Conservation (phyloP, 2,329 filamentous ascomycete genomes). For the Penicillium sp. region DNA sequence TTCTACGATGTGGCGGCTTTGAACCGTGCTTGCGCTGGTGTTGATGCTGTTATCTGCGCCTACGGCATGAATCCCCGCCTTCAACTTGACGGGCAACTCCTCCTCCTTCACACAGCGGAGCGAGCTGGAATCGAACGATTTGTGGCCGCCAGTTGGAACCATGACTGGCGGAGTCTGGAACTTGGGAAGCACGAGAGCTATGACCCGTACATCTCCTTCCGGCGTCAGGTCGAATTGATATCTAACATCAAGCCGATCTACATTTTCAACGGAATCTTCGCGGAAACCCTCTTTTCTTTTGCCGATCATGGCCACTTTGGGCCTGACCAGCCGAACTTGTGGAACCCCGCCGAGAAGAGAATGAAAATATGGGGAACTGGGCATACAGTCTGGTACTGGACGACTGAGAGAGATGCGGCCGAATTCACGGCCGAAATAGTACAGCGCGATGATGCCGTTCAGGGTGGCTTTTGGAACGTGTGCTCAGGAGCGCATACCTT, state of each 20-base stretch:
- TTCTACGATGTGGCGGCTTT: slow-evolving; percentile 1
- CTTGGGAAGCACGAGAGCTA: not conserved
- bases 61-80: not conserved
- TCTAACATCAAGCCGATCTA: slow-evolving; percentile 3
- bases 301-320: too few relatives aligned
- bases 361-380: too few relatives aligned
- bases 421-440: too few relatives aligned
- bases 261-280: not conserved
- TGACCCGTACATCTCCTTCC: not conserved
- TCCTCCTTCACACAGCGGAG: slow-evolving; percentile 1
- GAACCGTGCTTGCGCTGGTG: not conserved
- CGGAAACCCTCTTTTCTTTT: not conserved
- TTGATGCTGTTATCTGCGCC: slow-evolving; percentile 4
- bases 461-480: too few relatives aligned
- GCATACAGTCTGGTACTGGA: too few relatives aligned
- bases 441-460: too few relatives aligned
- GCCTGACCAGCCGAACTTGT: too few relatives aligned
- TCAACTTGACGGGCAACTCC: not conserved
- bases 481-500: too few relatives aligned
- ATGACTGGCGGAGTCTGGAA: not conserved
- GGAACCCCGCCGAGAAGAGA: too few relatives aligned
- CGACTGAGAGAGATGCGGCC: too few relatives aligned
- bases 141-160: slow-evolving; percentile 1
- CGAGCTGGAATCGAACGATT: not conserved
- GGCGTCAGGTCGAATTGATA: not conserved